phyloP scores from a whole-genome alignment of 2,329 filamentous ascomycete species.

The Ophiocordyceps unilateralis region DNA sequence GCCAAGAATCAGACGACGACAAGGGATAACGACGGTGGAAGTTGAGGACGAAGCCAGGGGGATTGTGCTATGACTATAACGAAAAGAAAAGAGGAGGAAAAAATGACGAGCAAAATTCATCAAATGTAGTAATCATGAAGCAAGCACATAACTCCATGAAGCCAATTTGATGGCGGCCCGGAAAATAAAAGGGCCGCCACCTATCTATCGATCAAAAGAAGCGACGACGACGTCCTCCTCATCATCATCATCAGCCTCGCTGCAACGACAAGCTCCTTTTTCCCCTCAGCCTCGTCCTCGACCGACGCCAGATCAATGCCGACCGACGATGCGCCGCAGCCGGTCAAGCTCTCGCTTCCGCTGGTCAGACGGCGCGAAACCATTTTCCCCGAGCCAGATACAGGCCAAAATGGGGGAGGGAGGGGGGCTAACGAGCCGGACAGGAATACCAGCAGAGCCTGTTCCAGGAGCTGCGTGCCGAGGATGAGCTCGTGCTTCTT shows the following conservation, averaged over 20 bases:
- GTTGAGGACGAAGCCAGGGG: too few species aligned
- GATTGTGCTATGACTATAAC: too few species aligned
- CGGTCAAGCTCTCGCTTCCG: slow-evolving; percentile 68
- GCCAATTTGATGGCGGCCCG: too few species aligned
- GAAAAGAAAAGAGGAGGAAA: too few species aligned
- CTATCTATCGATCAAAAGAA: too few species aligned
- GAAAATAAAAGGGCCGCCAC: too few species aligned
- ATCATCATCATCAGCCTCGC: neutral
- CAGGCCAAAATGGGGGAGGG: too few species aligned
- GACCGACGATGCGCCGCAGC: slow-evolving; percentile 38
- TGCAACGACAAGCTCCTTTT: neutral
- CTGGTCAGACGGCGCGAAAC: slow-evolving; percentile 9
- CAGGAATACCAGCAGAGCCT: slow-evolving; percentile 87
- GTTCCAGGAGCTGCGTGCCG: slow-evolving; percentile 73
- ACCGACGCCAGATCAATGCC: slow-evolving; percentile 22
- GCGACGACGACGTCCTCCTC: neutral
- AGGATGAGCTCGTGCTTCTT: slow-evolving; percentile 88
- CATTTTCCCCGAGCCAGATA: neutral
- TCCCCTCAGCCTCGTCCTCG: neutral
- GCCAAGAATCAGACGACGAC: too few species aligned
- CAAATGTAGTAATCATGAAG: too few species aligned
- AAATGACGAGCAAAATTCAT: too few species aligned
- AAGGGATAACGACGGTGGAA: too few species aligned
- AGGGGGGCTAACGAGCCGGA: neutral
- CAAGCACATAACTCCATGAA: too few species aligned